phyloP scores from a whole-genome alignment of 1,139 yeast species.

The Saccharomycopsis crataegensis region DNA sequence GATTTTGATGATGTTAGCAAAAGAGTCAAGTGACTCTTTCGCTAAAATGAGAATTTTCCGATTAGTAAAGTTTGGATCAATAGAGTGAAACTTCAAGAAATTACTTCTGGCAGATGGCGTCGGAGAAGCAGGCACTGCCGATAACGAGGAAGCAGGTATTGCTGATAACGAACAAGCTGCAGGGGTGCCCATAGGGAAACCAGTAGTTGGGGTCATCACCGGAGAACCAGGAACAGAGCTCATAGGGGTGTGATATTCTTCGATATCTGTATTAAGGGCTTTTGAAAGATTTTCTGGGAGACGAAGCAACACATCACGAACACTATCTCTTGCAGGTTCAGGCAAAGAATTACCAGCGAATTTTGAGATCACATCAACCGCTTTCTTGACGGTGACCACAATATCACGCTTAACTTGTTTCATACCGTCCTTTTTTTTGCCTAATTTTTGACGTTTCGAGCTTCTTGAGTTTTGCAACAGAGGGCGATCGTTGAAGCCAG shows the following conservation, averaged over 20 bases:
- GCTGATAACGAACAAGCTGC: neutral
- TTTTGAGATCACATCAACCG: conserved; percentile 77
- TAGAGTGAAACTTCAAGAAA: conserved; percentile 7
- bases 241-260: conserved; percentile 21
- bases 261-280: conserved; percentile 28
- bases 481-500: conserved; percentile 9
- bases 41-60: conserved; percentile 75
- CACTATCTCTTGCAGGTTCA: conserved; percentile 80
- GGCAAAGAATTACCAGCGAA: conserved; percentile 70
- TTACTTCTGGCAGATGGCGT: conserved; percentile 7
- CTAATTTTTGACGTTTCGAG: conserved; percentile 17
- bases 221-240: conserved; percentile 18
- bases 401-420: conserved; percentile 69
- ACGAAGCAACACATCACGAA: conserved; percentile 67
- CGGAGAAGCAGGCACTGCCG: conserved; percentile 1
- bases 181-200: neutral
- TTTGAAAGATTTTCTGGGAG: conserved; percentile 64
- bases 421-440: conserved; percentile 24
- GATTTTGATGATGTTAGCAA: conserved; percentile 70
- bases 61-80: conserved; percentile 30
- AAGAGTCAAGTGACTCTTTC: conserved; percentile 84
- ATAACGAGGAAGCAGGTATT: neutral
- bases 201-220: conserved; percentile 7
- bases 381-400: conserved; percentile 80
- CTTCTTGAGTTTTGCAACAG: neutral